A percentile compares a stretch with the other conserved stretches of the same genome.
Evolutionary conservation across 306 rosid genomes (phyloP).

Genomic region (Sicyos edulis): DNA sequence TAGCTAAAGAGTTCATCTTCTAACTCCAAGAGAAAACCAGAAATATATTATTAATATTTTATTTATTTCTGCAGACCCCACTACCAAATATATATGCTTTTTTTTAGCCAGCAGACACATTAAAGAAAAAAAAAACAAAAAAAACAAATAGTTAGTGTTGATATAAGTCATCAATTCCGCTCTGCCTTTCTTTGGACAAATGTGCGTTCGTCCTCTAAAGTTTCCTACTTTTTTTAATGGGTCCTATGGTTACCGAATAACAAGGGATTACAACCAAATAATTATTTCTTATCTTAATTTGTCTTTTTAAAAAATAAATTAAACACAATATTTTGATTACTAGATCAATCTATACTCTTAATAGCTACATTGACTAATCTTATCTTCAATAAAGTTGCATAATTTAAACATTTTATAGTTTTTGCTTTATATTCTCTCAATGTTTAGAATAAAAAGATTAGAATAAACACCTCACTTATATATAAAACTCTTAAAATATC

Average conservation of each 20-base stretch:
- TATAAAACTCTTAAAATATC: too few species aligned
- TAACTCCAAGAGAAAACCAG: not conserved
- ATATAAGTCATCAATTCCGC: not conserved
- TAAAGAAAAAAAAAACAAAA: not conserved
- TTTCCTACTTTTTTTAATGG: not conserved
- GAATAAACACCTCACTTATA: not conserved
- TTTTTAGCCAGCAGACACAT: conserved; percentile 3
- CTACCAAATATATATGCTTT: not conserved
- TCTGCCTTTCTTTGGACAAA: conserved; percentile 13
- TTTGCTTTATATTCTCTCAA: not conserved
- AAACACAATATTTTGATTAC: too few species aligned
- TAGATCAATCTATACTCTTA: too few species aligned
- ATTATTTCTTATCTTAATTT: not conserved
- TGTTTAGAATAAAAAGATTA: not conserved
- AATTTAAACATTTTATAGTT: not conserved
- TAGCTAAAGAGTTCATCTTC: conserved; percentile 16
- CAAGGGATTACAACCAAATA: not conserved
- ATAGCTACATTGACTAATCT: too few species aligned
- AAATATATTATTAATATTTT: not conserved
- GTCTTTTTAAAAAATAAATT: too few species aligned
- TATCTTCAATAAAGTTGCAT: not conserved
- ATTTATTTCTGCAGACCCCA: conserved; percentile 11
- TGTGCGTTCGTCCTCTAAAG: conserved; percentile 4
- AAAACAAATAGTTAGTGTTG: not conserved
- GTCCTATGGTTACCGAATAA: not conserved